Conservation (phyloP, 148 eudicot species). For the Rhododendron molle region DNA sequence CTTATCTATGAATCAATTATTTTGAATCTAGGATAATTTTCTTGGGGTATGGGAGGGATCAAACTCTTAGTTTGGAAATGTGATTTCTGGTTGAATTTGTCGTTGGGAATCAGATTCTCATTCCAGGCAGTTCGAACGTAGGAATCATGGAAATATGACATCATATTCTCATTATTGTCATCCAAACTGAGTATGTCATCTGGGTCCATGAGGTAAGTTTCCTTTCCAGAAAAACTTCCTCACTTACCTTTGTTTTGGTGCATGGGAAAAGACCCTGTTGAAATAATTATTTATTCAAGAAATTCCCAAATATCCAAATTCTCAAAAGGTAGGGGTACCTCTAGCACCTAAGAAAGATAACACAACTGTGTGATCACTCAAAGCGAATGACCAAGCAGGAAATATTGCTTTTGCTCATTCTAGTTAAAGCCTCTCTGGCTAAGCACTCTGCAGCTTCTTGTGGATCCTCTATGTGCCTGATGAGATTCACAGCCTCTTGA, state of each 20-base stretch:
- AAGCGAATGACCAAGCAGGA: constrained; percentile 60
- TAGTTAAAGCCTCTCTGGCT: constrained; percentile 55
- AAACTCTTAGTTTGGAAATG: no score
- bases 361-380: constrained; percentile 24
- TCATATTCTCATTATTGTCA: no score
- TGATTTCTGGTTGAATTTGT: no score
- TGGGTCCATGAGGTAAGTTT: not conserved
- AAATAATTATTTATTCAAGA: not conserved
- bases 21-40: no score
- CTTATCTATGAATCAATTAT: no score
- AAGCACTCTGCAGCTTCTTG: constrained; percentile 72
- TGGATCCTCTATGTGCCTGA: constrained; percentile 74
- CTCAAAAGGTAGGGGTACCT: not conserved
- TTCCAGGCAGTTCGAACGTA: no score
- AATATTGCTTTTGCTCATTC: constrained; percentile 58
- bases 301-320: not conserved
- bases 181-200: not conserved
- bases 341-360: not conserved
- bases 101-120: no score
- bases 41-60: no score
- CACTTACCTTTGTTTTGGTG: not conserved
- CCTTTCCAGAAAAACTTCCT: not conserved
- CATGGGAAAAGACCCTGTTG: not conserved
- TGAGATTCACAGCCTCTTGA: constrained; percentile 77
- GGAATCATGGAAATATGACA: no score